A percentile compares a stretch with the other conserved stretches of the same genome.
These are phyloP conservation scores for Sporothrix pseudoabietina DNA, from an alignment of 2,329 filamentous ascomycete species.

Conservation along the genomic window DNA sequence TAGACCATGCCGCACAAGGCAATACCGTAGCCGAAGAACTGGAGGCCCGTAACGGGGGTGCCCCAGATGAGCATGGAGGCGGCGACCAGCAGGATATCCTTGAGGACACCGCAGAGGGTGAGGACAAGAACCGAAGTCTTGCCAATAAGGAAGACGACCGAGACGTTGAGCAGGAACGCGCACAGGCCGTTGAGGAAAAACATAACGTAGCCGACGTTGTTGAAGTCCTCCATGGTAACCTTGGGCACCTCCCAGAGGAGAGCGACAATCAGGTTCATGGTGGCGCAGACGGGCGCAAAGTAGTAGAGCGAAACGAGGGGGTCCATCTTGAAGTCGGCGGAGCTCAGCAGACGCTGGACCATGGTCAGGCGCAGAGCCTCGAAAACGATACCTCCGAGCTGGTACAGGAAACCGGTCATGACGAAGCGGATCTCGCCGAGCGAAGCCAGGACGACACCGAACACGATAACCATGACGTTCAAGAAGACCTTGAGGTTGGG, in stretches of 20 bases:
- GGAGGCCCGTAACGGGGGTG: constrained; percentile 71
- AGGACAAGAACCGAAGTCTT: constrained; percentile 85
- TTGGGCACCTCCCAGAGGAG: constrained; percentile 73
- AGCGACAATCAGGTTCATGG: constrained; percentile 76
- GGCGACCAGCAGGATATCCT: constrained; percentile 80
- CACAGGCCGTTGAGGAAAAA: constrained; percentile 76
- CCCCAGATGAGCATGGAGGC: constrained; percentile 82
- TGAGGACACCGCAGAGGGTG: constrained; percentile 83
- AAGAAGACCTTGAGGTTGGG: constrained; percentile 84
- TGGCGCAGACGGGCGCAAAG: constrained; percentile 80
- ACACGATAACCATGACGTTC: constrained; percentile 92
- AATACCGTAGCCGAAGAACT: constrained; percentile 83
- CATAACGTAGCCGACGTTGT: constrained; percentile 70
- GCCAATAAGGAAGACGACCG: constrained; percentile 84
- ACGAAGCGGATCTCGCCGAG: constrained; percentile 95
- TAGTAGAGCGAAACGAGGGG: constrained; percentile 87
- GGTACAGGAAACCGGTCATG: constrained; percentile 75
- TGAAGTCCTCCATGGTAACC: constrained; percentile 69
- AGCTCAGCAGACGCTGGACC: constrained; percentile 80
- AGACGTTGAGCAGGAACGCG: constrained; percentile 81
- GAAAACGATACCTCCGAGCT: constrained; percentile 76
- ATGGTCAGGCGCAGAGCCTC: constrained; percentile 82
- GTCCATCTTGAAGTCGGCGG: constrained; percentile 88
- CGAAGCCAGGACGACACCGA: constrained; percentile 92
- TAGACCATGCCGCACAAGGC: constrained; percentile 77